phyloP scores from a whole-genome alignment of 495 filamentous ascomycete species.

The Podospora conica region DNA sequence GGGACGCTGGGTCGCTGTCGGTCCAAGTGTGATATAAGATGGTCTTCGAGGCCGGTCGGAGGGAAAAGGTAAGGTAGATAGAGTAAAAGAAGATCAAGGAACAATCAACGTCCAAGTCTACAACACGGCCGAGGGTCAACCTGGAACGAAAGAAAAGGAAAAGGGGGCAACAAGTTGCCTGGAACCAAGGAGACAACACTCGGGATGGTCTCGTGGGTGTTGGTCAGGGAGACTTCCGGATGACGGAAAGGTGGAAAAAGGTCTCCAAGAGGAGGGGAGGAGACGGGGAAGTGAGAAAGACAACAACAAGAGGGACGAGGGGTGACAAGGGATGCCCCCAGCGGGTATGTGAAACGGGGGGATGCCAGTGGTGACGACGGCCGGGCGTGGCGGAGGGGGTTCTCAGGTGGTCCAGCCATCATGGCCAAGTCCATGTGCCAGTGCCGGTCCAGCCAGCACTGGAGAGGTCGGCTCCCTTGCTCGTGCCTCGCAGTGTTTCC shows the following conservation, averaged over 20 bases:
- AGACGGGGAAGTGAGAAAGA: conserved; percentile 10
- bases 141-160: conserved; percentile 39
- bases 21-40: conserved; percentile 1
- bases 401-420: neutral
- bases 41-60: conserved; percentile 26
- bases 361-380: conserved; percentile 9
- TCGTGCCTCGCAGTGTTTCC: no score
- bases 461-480: no score
- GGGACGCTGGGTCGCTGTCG: neutral
- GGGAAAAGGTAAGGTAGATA: conserved; percentile 8
- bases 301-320: conserved; percentile 3
- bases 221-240: conserved; percentile 5
- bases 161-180: conserved; percentile 21
- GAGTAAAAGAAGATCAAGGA: conserved; percentile 20
- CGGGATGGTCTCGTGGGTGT: neutral
- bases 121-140: conserved; percentile 46
- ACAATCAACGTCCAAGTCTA: conserved; percentile 20
- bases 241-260: conserved; percentile 14
- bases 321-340: conserved; percentile 7
- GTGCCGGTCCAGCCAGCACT: neutral
- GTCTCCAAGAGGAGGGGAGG: neutral
- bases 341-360: conserved; percentile 33
- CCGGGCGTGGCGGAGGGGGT: conserved; percentile 6
- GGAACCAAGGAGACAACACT: conserved; percentile 2
- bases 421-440: neutral